phyloP scores from a whole-genome alignment of 2,329 filamentous ascomycete species.

The Lojkania enalia region DNA sequence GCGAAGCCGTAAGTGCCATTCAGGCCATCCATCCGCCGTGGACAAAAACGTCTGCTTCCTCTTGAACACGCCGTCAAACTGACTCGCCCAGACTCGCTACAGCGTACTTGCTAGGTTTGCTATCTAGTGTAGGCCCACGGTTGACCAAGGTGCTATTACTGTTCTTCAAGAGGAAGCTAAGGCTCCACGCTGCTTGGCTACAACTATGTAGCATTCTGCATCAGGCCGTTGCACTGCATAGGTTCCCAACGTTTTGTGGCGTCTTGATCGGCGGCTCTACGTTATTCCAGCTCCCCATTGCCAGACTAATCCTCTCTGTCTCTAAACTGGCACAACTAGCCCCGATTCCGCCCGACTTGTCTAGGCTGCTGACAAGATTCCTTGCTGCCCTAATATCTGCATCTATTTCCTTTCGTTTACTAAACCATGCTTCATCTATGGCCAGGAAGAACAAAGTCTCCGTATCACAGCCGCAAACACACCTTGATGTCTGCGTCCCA shows the following conservation, averaged over 20 bases:
- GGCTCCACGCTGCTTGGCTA: constrained; percentile 20
- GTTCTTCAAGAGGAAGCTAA: constrained; percentile 23
- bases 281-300: constrained; percentile 45
- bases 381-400: constrained; percentile 53
- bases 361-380: constrained; percentile 41
- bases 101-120: constrained; percentile 34
- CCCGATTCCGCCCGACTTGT: constrained; percentile 5
- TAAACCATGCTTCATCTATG: too few species aligned
- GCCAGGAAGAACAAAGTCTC: constrained; percentile 29
- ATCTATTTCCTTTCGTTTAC: constrained; percentile 53
- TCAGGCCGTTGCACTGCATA: constrained; percentile 48
- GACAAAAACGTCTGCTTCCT: background rate
- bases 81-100: constrained; percentile 20
- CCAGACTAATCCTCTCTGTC: constrained; percentile 11
- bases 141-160: constrained; percentile 23
- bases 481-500: constrained; percentile 17
- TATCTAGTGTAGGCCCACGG: constrained; percentile 32
- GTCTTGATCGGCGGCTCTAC: constrained; percentile 57
- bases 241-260: constrained; percentile 58
- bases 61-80: background rate
- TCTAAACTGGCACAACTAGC: constrained; percentile 16
- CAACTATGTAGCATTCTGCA: constrained; percentile 39
- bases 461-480: constrained; percentile 6
- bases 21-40: background rate
- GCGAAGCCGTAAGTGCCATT: constrained; percentile 21